phyloP scores from a whole-genome alignment of 1,139 yeast genomes.

The Kazachstania sp. region DNA sequence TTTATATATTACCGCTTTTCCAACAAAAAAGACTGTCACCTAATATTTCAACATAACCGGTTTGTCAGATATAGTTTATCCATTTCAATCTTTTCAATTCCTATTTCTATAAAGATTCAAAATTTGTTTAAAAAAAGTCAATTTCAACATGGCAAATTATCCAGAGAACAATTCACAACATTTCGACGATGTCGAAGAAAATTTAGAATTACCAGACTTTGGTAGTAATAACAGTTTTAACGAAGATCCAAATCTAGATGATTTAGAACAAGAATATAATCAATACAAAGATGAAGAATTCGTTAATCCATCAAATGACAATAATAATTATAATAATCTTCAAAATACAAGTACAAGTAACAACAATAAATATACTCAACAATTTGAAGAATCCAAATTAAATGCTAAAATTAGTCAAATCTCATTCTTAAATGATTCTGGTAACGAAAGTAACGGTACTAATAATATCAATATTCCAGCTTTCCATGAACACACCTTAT shows the following conservation, averaged over 20 bases:
- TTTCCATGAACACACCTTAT: conserved; percentile 19
- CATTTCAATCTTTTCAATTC: too few species aligned
- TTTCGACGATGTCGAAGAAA: background rate
- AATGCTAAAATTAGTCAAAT: background rate
- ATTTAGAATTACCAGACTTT: conserved; percentile 1
- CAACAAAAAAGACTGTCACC: too few species aligned
- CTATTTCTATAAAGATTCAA: background rate
- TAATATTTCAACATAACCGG: too few species aligned
- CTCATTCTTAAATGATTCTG: background rate
- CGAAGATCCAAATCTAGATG: conserved; percentile 13
- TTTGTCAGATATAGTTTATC: too few species aligned
- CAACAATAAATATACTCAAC: background rate
- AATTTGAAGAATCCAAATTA: background rate
- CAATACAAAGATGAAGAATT: conserved; percentile 19
- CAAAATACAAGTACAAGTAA: background rate
- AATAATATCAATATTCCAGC: conserved; percentile 10
- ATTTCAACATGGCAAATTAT: conserved; percentile 1
- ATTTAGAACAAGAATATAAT: conserved; percentile 25
- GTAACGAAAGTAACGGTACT: background rate
- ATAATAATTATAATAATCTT: background rate
- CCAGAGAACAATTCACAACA: background rate
- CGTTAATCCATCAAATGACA: too few species aligned
- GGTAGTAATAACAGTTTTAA: background rate
- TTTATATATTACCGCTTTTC: too few species aligned
- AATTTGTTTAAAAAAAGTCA: background rate